Base-by-base conservation (phyloP, 305 asterid species). In the Solanum hybrid region DNA sequence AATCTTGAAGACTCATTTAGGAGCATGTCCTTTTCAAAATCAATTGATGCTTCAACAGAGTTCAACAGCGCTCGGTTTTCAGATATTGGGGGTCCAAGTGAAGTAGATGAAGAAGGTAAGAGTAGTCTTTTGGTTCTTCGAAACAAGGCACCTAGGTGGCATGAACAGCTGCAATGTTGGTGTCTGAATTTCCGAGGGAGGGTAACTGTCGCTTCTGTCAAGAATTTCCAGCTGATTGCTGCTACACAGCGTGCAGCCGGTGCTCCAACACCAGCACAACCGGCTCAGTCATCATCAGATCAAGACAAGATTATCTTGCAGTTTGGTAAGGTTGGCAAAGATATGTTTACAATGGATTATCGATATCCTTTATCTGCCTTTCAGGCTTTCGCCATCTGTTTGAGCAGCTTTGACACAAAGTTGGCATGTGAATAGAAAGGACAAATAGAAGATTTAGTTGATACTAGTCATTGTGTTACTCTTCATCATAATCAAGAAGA, bases 101-200 rank as follows among this genome's bases (percentile, higher is more conserved):
- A 91, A 61, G 95, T 88, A 5, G 93, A 90, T 8, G 93, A 87
- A 26, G 91, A 46, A 18, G 86, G 40, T 4, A 92, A 92, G 81
- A 91, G 86, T 18, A 77, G 92, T 64, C 94, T 95, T 11, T 89
- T 95, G 88, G 93, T 95, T 71, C 94, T 95, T 89, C 93, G 94
- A 83, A 95, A 95, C 75, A 95, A 95, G 92, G 86, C 95, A 0
- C 98, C 98, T 2, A 93, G 98, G 36, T 95, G 98, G 98, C 98
- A 95, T 89, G 97, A 95, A 75, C 98, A 95, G 91, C 78, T 95
- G 91, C 98, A 95, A 90, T 95, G 98, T 74, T 95, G 98, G 98
- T 95, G 98, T 89, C 92, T 95, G 34, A 95, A 95, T 91, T 95
- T 95, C 92, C 24, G 96, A 83, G 98, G 97, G 86, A 89, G 98